Base-by-base conservation (phyloP, 2,329 filamentous ascomycete species). In the Colletotrichum godetiae region DNA sequence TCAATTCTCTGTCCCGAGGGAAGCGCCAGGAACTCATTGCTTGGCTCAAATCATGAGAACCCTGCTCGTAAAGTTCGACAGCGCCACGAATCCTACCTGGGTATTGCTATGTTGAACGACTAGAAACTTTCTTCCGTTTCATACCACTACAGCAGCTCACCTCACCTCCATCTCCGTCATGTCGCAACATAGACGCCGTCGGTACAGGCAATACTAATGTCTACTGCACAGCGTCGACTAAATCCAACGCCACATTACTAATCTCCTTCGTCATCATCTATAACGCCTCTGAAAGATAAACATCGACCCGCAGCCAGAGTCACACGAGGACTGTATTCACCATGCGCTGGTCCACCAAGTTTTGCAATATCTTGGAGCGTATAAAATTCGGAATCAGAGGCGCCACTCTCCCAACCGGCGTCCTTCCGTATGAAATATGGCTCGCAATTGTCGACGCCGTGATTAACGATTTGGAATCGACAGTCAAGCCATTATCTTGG, bases 51-150 rank as follows among this genome's bases (percentile, higher is more conserved):
- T 7, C 19, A 3, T n/a, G 15, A n/a, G 42, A 4, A 4, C 5
- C 6, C 19, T n/a, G 19, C 42, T n/a, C 8, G 0, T n/a, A 19
- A 49, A 49, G 42, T 19, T n/a, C n/a, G 19, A 4, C 0, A 19
- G 19, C 19, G 42, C 42, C 42, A 49, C 7, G 42, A 49, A 3
- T 7, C 19, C 42, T 49, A 49, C 13, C 13, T 19, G n/a, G 19
- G n/a, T 15, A n/a, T 49, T 1, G 19, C 3, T 49, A n/a, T 49
- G 19, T 11, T n/a, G 42, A n/a, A 11, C 6, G n/a, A 4, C 0
- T 3, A n/a, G 7, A 4, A 19, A 49, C 4, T 8, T 0, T 15
- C 2, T 0, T 0, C 42, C 19, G 3, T n/a, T 19, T 49, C 19
- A 3, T 19, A 49, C 8, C 15, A 49, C 19, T 10, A 49, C 15